Base-by-base conservation (phyloP, 805 yeast species). In the Ogataea pilisensis region DNA sequence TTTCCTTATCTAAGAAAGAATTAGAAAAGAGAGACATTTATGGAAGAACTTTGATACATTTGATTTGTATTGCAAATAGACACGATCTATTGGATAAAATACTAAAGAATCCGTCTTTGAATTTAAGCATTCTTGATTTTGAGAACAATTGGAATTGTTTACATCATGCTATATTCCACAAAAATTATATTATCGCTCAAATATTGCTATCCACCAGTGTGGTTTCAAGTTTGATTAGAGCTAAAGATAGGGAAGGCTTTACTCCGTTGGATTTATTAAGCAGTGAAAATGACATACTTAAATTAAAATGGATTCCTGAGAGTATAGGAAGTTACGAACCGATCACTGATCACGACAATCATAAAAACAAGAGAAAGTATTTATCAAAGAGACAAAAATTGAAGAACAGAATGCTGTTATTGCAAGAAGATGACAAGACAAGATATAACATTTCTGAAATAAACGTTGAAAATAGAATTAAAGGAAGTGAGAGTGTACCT, bases 131-230 rank as follows among this genome's bases (percentile, higher is more conserved):
- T 0, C 61, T 68, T 2, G 96, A 90, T 58, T 66, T 66, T 38
- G 96, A 89, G 60, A 86, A 77, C 55, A 84, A 87, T 2, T 89
- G 95, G 83, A 84, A 85, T 32, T 77, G 87, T 20, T 66, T 90
- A 22, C 96, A 90, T 59, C 75, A 79, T 44, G 77, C 88, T 4
- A 64, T 85, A 12, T 76, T 68, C 48, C 64, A 74, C 46, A 84
- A 79, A 26, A 69, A 82, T 40, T 62, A 82, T 31, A 54, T 72
- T 16, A 73, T 83, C 54, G 79, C 82, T 8, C 72, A 69, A 39
- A 59, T 61, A 7, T 48, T 79, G 8, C 39, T 76, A 8, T 41
- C 52, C 4, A 29, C 48, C 3, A 35, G 44, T 2, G 43, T 40
- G 26, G 44, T 45, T 14, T 54, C 61, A 12, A 53, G 62, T 1